phyloP scores from a whole-genome alignment of 2,329 filamentous ascomycete species.

The Hymenoscyphus infarciens region DNA sequence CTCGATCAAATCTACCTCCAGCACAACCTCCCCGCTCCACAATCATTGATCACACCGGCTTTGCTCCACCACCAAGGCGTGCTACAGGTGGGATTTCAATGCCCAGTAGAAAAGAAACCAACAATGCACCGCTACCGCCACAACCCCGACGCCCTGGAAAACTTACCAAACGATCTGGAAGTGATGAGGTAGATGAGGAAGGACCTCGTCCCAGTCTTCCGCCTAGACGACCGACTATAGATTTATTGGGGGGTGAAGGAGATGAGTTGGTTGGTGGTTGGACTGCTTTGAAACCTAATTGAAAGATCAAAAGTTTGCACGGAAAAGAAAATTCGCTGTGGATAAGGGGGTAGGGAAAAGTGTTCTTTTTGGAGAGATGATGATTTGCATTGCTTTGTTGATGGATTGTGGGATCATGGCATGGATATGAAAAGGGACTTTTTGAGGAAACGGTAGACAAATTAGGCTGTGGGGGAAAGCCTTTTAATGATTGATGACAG shows the following conservation, averaged over 20 bases:
- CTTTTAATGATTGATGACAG: no score
- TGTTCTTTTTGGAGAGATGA: no score
- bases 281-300: slow-evolving; percentile 31
- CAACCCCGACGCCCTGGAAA: slow-evolving; percentile 24
- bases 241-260: slow-evolving; percentile 30
- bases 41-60: slow-evolving; percentile 20
- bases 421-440: no score
- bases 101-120: slow-evolving; percentile 10
- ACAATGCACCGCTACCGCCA: slow-evolving; percentile 27
- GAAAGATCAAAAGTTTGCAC: no score
- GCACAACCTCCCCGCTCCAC: slow-evolving; percentile 17
- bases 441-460: no score
- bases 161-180: slow-evolving; percentile 14
- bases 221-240: slow-evolving; percentile 26
- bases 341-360: no score
- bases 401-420: no score
- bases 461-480: no score
- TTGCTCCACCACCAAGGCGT: slow-evolving; percentile 27
- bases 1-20: slow-evolving; percentile 10
- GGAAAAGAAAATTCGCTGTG: no score
- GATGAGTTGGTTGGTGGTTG: slow-evolving; percentile 28
- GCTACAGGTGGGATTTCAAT: slow-evolving; percentile 16
- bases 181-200: slow-evolving; percentile 18
- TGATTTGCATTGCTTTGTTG: no score
- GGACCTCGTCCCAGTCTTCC: slow-evolving; percentile 29